A percentile compares a stretch with the other conserved stretches of the same genome.
Conservation (phyloP, 768 basidiomycete species). For the Boletus barrowsii region DNA sequence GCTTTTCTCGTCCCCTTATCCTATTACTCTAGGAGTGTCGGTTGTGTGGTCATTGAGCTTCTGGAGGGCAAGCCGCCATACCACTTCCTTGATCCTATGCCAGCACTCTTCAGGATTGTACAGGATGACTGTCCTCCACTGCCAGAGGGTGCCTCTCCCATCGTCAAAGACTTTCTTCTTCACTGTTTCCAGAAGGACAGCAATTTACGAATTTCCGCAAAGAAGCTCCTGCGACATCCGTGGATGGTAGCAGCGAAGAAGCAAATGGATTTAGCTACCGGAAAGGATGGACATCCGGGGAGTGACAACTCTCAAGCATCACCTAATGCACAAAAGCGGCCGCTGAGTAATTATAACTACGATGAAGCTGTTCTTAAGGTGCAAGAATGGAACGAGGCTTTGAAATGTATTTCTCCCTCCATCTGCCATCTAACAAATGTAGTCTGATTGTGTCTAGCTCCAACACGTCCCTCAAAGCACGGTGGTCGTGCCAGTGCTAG, state of each 20-base stretch:
- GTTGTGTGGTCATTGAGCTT: conserved; percentile 97
- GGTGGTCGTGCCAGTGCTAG: conserved; percentile 37
- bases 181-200: conserved; percentile 99
- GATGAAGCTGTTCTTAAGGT: conserved; percentile 94
- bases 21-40: conserved; percentile 60
- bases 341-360: conserved; percentile 78
- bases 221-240: conserved; percentile 87
- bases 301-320: conserved; percentile 35
- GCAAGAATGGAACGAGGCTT: conserved; percentile 98
- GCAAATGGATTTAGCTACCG: conserved; percentile 49
- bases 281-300: conserved; percentile 30
- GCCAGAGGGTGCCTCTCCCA: conserved; percentile 91
- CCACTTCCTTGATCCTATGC: conserved; percentile 96
- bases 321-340: conserved; percentile 40
- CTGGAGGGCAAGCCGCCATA: conserved; percentile 89
- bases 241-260: conserved; percentile 92
- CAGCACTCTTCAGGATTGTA: conserved; percentile 96
- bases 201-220: conserved; percentile 90
- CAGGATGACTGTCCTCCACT: conserved; percentile 97
- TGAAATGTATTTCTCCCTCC: conserved; percentile 61
- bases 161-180: conserved; percentile 94
- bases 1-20: not conserved
- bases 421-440: conserved; percentile 12
- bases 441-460: conserved; percentile 44
- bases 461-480: conserved; percentile 71